phyloP scores from a whole-genome alignment of 768 basidiomycete genomes.

The Gelatoporia subvermispora region DNA sequence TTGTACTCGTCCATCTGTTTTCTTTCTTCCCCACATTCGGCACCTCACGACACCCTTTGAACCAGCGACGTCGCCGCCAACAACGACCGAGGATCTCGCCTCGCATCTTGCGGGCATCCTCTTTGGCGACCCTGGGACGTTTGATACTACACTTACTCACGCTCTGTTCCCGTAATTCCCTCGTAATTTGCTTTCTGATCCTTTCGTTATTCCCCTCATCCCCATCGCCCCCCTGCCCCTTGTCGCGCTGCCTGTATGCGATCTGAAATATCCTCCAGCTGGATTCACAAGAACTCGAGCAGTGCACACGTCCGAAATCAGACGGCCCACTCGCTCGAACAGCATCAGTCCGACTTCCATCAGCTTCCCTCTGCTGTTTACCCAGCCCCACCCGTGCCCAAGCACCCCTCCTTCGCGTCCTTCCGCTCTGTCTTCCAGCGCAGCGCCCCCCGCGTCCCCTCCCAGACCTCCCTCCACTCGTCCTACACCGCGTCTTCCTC shows the following conservation, averaged over 20 bases:
- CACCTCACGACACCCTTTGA: not conserved
- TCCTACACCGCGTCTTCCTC: conserved; percentile 31
- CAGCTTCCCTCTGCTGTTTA: conserved; percentile 12
- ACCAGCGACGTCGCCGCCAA: not conserved
- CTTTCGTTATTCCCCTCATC: conserved; percentile 2
- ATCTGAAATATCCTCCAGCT: conserved; percentile 13
- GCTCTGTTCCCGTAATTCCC: too few relatives aligned
- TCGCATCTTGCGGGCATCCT: too few relatives aligned
- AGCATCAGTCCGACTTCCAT: conserved; percentile 21
- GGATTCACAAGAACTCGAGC: conserved; percentile 14
- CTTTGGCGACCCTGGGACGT: too few relatives aligned
- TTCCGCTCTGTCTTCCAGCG: conserved; percentile 54
- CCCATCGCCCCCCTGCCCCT: conserved; percentile 4
- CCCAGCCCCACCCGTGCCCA: conserved; percentile 7
- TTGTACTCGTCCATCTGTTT: not conserved
- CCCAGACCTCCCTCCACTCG: conserved; percentile 48
- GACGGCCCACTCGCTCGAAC: conserved; percentile 5
- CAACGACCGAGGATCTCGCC: not conserved
- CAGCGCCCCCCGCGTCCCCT: conserved; percentile 37
- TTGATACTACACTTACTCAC: too few relatives aligned
- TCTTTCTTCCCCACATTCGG: not conserved
- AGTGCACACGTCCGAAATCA: conserved; percentile 13
- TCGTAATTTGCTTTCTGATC: not conserved
- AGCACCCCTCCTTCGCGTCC: conserved; percentile 22
- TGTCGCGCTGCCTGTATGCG: conserved; percentile 11